phyloP scores from a whole-genome alignment of 257 asterid species.

The Solanum appendiculatum region DNA sequence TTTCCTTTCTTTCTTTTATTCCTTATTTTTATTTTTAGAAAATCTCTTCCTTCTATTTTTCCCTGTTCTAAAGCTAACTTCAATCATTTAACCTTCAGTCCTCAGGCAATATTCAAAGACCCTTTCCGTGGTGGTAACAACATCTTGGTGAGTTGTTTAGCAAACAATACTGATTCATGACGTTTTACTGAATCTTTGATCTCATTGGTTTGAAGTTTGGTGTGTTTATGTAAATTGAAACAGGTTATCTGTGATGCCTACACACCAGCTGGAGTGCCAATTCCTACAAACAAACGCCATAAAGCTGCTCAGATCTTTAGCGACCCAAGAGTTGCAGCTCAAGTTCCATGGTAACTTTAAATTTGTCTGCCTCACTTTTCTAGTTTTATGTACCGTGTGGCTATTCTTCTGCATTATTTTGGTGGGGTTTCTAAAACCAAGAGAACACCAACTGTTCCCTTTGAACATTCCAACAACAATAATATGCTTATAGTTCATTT shows the following conservation, averaged over 20 bases:
- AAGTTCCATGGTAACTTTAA: slow-evolving; percentile 78
- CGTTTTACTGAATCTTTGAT: not conserved
- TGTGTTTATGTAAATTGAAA: slow-evolving; percentile 1
- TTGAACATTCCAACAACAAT: not conserved
- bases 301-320: slow-evolving; percentile 88
- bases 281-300: slow-evolving; percentile 90
- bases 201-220: not conserved
- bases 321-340: slow-evolving; percentile 57
- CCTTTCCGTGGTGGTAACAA: slow-evolving; percentile 98
- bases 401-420: not conserved
- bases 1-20: not conserved
- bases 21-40: not conserved
- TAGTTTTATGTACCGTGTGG: not conserved
- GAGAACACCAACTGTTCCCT: not conserved
- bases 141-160: slow-evolving; percentile 62
- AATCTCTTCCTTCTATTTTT: not conserved
- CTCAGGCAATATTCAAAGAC: slow-evolving; percentile 96
- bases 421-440: not conserved
- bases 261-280: slow-evolving; percentile 94
- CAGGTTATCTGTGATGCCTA: slow-evolving; percentile 92
- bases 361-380: not conserved
- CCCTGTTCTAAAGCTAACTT: not conserved
- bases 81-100: slow-evolving; percentile 31
- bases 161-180: not conserved
- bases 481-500: not conserved